Evolutionary conservation across 306 rosid genomes (phyloP).

Genomic region (Dryas octopetala): DNA sequence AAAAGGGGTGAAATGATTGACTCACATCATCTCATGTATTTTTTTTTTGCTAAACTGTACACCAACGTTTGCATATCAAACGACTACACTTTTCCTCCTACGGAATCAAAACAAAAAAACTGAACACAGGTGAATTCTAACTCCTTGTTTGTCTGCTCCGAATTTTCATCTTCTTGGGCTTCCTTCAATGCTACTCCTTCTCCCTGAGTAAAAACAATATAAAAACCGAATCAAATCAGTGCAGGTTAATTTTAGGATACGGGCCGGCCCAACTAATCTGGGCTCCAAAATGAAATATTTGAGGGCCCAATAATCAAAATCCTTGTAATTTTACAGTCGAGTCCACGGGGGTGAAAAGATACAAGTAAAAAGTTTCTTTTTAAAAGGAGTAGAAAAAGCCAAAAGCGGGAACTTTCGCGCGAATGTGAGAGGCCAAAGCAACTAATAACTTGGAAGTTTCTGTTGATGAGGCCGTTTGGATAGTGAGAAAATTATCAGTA

Average conservation of each 20-base stretch:
- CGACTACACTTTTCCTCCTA: background rate
- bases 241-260: no score
- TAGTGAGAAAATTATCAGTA: background rate
- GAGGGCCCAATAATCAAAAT: background rate
- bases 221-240: no score
- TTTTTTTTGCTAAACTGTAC: slow-evolving; percentile 9
- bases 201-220: no score
- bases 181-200: no score
- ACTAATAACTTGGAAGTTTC: no score
- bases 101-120: background rate
- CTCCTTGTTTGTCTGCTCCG: background rate
- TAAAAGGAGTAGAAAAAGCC: background rate
- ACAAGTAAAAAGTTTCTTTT: background rate
- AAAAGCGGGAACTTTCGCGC: background rate
- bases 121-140: background rate
- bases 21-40: background rate
- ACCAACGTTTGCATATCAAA: background rate
- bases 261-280: no score
- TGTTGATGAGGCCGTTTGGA: background rate
- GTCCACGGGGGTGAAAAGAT: background rate
- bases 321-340: no score
- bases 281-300: background rate
- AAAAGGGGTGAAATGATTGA: background rate
- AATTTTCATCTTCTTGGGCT: background rate
- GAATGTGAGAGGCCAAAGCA: background rate